These are phyloP conservation scores for Cyphellophora attinorum DNA, from an alignment of 2,329 filamentous ascomycete species.

Conservation along the genomic window DNA sequence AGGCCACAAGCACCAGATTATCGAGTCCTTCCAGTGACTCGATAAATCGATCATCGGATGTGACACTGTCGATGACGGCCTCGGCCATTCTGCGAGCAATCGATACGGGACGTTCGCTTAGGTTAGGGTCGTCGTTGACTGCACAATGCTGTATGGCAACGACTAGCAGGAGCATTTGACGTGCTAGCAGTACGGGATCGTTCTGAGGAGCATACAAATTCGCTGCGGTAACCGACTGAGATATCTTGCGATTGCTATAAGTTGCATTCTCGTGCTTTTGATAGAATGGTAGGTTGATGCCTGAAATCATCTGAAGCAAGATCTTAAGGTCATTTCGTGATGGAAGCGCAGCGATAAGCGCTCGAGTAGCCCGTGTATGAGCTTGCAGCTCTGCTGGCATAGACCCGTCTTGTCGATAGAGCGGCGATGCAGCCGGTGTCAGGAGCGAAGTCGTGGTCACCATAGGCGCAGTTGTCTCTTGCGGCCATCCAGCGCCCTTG, in stretches of 20 bases:
- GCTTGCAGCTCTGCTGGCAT: too few relatives aligned
- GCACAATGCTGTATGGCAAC: not conserved
- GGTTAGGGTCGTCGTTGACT: too few relatives aligned
- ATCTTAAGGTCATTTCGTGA: constrained; percentile 26
- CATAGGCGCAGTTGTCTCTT: not conserved
- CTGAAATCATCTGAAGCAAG: constrained; percentile 25
- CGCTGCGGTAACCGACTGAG: too few relatives aligned
- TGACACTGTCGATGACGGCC: constrained; percentile 23
- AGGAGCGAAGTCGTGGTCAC: not conserved
- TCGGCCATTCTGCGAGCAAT: constrained; percentile 22
- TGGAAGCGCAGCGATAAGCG: constrained; percentile 31
- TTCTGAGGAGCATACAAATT: too few relatives aligned
- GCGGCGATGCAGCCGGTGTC: too few relatives aligned
- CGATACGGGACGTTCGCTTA: too few relatives aligned
- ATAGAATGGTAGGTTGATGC: constrained; percentile 25
- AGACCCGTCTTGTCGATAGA: too few relatives aligned
- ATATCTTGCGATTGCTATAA: too few relatives aligned
- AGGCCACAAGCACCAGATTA: constrained; percentile 32
- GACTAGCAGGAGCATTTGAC: constrained; percentile 1
- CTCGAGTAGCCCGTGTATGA: too few relatives aligned
- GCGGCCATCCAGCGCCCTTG: too few relatives aligned
- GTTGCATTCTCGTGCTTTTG: not conserved
- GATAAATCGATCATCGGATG: constrained; percentile 29
- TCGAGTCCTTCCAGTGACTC: constrained; percentile 31
- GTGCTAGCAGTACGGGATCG: constrained; percentile 2